Percentiles rank a stretch among this genome's conserved stretches.
phyloP scores from a whole-genome alignment of 352 stramenopile species.

The Phytophthora podocarpi region DNA sequence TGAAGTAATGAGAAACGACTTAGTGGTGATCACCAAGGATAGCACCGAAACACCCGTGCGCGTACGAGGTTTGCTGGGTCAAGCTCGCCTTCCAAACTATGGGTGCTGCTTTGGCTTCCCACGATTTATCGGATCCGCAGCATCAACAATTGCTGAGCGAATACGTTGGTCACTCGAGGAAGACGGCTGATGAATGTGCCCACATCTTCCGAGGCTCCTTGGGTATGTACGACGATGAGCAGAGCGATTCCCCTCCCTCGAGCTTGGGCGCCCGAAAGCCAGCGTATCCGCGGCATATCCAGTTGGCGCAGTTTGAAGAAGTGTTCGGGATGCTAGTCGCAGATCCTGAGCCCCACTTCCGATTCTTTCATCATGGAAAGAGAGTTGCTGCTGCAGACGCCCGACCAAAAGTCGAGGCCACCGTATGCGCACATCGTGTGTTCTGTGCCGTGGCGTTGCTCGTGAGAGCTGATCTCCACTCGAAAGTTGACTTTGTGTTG shows the following conservation, averaged over 20 bases:
- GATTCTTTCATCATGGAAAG: slow-evolving; percentile 53
- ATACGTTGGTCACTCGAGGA: slow-evolving; percentile 56
- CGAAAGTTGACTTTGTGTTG: slow-evolving; percentile 66
- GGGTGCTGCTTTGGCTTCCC: slow-evolving; percentile 38
- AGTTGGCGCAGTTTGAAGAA: slow-evolving; percentile 66
- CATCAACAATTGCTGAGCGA: slow-evolving; percentile 55
- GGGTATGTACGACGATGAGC: slow-evolving; percentile 35
- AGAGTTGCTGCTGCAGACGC: slow-evolving; percentile 15
- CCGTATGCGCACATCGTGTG: slow-evolving; percentile 56
- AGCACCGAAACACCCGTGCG: slow-evolving; percentile 21
- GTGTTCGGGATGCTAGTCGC: slow-evolving; percentile 76
- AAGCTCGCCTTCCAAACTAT: slow-evolving; percentile 4
- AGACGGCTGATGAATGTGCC: slow-evolving; percentile 59
- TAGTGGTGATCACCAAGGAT: slow-evolving; percentile 9
- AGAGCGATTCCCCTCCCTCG: neutral
- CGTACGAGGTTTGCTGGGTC: neutral
- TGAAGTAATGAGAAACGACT: slow-evolving; percentile 8
- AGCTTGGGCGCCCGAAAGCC: slow-evolving; percentile 17
- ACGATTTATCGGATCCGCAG: slow-evolving; percentile 18
- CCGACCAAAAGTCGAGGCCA: slow-evolving; percentile 20
- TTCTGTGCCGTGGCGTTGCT: slow-evolving; percentile 66
- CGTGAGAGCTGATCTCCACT: slow-evolving; percentile 54
- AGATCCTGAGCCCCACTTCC: slow-evolving; percentile 69
- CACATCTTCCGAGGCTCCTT: slow-evolving; percentile 50
- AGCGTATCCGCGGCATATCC: slow-evolving; percentile 54